phyloP scores from a whole-genome alignment of 2,329 filamentous ascomycete species.

The Hymenoscyphus occultus region DNA sequence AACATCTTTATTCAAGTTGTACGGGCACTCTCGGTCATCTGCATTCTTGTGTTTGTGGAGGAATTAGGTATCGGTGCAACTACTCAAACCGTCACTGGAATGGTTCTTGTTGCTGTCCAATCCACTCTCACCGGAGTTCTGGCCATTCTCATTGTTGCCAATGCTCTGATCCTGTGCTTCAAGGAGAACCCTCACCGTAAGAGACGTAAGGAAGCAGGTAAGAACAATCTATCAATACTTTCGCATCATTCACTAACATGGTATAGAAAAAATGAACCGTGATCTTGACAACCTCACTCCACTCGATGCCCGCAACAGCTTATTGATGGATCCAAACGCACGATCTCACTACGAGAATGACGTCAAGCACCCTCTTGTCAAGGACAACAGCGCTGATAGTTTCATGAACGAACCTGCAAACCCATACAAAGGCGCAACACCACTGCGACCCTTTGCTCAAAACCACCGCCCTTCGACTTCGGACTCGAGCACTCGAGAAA shows the following conservation, averaged over 20 bases:
- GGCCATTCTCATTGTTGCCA: constrained; percentile 84
- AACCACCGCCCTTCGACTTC: constrained; percentile 15
- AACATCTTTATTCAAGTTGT: constrained; percentile 90
- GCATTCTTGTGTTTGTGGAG: constrained; percentile 90
- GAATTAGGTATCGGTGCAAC: constrained; percentile 86
- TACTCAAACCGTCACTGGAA: constrained; percentile 88
- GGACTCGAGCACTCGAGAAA: constrained; percentile 23
- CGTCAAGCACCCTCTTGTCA: constrained; percentile 22
- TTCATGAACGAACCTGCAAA: constrained; percentile 34
- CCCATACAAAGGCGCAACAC: constrained; percentile 29
- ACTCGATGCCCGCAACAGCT: constrained; percentile 80
- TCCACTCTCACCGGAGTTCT: constrained; percentile 77
- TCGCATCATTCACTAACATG: constrained; percentile 6
- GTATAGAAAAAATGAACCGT: constrained; percentile 69
- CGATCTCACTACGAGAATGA: constrained; percentile 26
- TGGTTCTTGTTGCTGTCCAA: constrained; percentile 92
- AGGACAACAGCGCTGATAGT: constrained; percentile 24
- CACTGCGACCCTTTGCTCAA: constrained; percentile 25
- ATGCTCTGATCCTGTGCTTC: constrained; percentile 78
- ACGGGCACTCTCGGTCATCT: constrained; percentile 81
- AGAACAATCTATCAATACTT: constrained; percentile 40
- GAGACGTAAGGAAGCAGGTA: constrained; percentile 86
- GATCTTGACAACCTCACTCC: constrained; percentile 82
- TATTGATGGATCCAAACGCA: constrained; percentile 49
- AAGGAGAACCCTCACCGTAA: constrained; percentile 87